A percentile compares a stretch with the other conserved stretches of the same genome.
Evolutionary conservation across 148 eudicot species (phyloP).

Genomic region (Vaccinium vitisidaea): DNA sequence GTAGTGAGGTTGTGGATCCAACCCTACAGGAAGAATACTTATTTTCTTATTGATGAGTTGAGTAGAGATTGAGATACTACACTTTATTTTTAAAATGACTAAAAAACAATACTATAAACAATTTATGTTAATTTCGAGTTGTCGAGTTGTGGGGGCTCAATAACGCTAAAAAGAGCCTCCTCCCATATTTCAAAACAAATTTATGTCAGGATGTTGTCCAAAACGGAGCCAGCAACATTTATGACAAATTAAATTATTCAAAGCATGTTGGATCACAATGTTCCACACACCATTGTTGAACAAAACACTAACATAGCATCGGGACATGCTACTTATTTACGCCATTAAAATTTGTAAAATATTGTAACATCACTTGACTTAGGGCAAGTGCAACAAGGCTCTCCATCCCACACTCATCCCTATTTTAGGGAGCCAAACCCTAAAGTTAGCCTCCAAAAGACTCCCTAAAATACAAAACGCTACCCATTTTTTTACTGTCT

Average conservation of each 20-base stretch:
- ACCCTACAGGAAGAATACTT: too few relatives aligned
- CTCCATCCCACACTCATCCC: too few relatives aligned
- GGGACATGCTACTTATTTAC: not conserved
- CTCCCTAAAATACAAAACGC: too few relatives aligned
- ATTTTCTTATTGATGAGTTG: too few relatives aligned
- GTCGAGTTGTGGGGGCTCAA: slow-evolving; percentile 5
- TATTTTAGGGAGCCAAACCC: too few relatives aligned
- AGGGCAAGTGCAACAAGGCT: too few relatives aligned
- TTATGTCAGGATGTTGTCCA: not conserved
- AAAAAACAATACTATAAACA: not conserved
- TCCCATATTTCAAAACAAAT: not conserved
- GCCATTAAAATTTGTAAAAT: too few relatives aligned
- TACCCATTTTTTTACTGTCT: too few relatives aligned
- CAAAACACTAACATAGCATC: not conserved
- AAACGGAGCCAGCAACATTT: not conserved
- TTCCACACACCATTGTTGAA: not conserved
- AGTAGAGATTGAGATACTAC: not conserved
- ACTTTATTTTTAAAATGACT: not conserved
- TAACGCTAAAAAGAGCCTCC: not conserved
- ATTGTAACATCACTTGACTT: not conserved
- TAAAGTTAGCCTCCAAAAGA: too few relatives aligned
- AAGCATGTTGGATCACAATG: not conserved
- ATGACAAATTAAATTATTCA: not conserved
- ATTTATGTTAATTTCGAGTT: not conserved
- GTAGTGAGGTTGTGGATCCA: too few relatives aligned